Evolutionary conservation across 1,139 yeast genomes (phyloP), one percentile per base, ranked within the genome.

Genomic region (Yamadazyma triangularis): DNA sequence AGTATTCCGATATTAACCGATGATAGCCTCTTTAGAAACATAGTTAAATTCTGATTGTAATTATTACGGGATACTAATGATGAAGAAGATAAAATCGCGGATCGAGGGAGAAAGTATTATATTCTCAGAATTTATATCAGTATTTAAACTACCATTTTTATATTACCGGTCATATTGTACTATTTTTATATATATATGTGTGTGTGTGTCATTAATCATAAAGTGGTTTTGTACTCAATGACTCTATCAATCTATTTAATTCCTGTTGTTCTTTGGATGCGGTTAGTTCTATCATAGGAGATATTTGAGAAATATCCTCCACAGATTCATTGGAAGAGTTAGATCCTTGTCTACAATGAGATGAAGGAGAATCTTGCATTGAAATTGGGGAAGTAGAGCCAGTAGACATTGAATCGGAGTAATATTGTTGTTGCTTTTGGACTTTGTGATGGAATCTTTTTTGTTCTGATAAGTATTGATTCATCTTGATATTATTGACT

Each of bases 261-360:
- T 64, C 60, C 30, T 51, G 48, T 41, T 66, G 70, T 47, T 66
- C 73, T 29, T 58, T 58, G 29, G 56, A 51, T 8, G 73, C 72
- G 8, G 72, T 52, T 38, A 61, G 45, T 42, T 66, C 73, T 29
- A 66, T 62, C 19, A 56, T 45, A 11, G 73, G 73, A 4, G 33
- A 30, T 14, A 24, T 12, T 26, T 35, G 34, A 18, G 23, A 19
- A 9, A 24, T 21, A 12, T 26, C 15, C 9, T 39, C 41, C 16
- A 35, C 18, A 8, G 35, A 29, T 13, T 38, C 37, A 12, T 39
- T 25, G 19, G 44, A 30, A 10, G 48, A 38, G 9, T 36, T 35
- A 10, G 66, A 59, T 26, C 42, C 46, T 33, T 56, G 60, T 50
- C 64, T 56, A 40, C 51, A 56, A 40, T 56, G 59, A 27, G 34